phyloP scores from a whole-genome alignment of 164 flowering plant species.

The Cinnamomum micranthum region DNA sequence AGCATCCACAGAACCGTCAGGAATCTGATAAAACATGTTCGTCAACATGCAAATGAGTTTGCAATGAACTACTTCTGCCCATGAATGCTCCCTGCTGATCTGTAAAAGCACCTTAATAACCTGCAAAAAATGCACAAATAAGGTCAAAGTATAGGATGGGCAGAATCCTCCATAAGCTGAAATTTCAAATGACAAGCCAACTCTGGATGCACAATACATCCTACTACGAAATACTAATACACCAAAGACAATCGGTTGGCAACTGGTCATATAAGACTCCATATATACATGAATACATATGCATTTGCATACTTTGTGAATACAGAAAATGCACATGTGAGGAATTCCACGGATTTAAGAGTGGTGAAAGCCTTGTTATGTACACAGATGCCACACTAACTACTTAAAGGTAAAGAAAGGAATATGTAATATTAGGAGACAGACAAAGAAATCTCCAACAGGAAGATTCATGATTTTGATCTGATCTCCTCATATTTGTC shows the following conservation, averaged over 20 bases:
- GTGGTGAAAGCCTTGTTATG: not conserved
- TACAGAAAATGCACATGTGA: not conserved
- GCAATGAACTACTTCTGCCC: constrained; percentile 92
- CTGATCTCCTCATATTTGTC: too few relatives aligned
- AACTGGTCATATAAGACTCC: too few relatives aligned
- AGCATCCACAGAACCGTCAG: constrained; percentile 37
- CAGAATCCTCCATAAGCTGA: not conserved
- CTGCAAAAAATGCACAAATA: constrained; percentile 32
- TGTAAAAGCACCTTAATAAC: constrained; percentile 72
- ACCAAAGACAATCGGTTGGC: not conserved
- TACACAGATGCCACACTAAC: too few relatives aligned
- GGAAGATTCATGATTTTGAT: too few relatives aligned
- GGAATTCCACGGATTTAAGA: not conserved
- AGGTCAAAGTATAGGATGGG: not conserved
- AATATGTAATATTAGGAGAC: too few relatives aligned
- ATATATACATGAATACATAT: too few relatives aligned
- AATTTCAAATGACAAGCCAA: not conserved
- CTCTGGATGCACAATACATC: not conserved
- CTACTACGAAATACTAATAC: not conserved
- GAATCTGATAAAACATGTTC: constrained; percentile 80
- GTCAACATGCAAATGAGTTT: constrained; percentile 85
- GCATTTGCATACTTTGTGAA: not conserved
- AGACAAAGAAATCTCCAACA: too few relatives aligned
- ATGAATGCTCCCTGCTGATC: constrained; percentile 70
- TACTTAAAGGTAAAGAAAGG: too few relatives aligned